Evolutionary conservation across 2,329 filamentous ascomycete genomes (phyloP).

Genomic region (Aspergillus eucalypticola): DNA sequence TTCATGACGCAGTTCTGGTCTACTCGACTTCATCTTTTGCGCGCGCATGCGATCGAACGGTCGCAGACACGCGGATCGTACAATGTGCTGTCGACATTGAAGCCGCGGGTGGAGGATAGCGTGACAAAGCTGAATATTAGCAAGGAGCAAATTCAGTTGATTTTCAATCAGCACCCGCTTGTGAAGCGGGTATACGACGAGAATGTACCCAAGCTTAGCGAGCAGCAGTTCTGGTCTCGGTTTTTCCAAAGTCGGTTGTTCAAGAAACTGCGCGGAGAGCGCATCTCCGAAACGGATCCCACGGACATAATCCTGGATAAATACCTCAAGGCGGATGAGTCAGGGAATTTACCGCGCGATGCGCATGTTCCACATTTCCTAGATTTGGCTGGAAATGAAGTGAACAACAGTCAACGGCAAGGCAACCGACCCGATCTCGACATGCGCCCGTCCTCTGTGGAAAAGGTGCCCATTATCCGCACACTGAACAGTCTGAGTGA

Average conservation of each 20-base stretch:
- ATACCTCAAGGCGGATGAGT: slow-evolving; percentile 74
- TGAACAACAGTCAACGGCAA: slow-evolving; percentile 82
- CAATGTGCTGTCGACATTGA: slow-evolving; percentile 89
- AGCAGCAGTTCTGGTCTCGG: slow-evolving; percentile 84
- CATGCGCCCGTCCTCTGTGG: slow-evolving; percentile 73
- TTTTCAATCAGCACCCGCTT: slow-evolving; percentile 89
- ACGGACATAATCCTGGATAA: slow-evolving; percentile 80
- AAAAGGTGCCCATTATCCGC: slow-evolving; percentile 84
- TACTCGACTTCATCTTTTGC: slow-evolving; percentile 77
- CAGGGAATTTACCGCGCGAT: slow-evolving; percentile 49
- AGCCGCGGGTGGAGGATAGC: slow-evolving; percentile 73
- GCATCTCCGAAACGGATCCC: slow-evolving; percentile 73
- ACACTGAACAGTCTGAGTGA: slow-evolving; percentile 88
- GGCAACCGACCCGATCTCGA: slow-evolving; percentile 88
- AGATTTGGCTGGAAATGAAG: slow-evolving; percentile 90
- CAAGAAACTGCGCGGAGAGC: slow-evolving; percentile 89
- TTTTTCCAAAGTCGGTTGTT: slow-evolving; percentile 91
- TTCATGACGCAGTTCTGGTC: slow-evolving; percentile 97
- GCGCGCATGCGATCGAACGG: slow-evolving; percentile 85
- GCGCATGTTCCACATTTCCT: slow-evolving; percentile 83
- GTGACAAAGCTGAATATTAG: slow-evolving; percentile 79
- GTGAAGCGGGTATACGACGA: slow-evolving; percentile 91
- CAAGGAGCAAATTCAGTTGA: slow-evolving; percentile 87
- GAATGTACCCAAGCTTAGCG: slow-evolving; percentile 77
- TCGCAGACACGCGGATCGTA: slow-evolving; percentile 86